Evolutionary conservation across 192 early-diverging fungal genomes (phyloP).

Genomic region (Backusella psychrophila): DNA sequence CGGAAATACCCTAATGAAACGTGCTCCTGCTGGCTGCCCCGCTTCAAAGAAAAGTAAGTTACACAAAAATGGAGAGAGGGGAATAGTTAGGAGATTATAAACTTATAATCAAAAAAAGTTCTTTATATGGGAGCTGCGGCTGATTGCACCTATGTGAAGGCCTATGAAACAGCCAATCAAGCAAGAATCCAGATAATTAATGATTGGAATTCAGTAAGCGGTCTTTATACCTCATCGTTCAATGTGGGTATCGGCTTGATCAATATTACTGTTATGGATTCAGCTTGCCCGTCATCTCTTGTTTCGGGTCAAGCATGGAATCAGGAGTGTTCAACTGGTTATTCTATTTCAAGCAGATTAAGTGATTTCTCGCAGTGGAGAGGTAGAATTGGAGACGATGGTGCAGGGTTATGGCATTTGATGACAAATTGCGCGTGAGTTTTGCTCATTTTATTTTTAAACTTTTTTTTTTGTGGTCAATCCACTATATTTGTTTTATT

Average conservation of each 20-base stretch:
- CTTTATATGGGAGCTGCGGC: constrained; percentile 52
- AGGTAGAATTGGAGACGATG: constrained; percentile 61
- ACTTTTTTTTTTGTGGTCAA: background rate
- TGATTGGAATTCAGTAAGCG: constrained; percentile 81
- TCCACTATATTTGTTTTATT: background rate
- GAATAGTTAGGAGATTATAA: constrained; percentile 4
- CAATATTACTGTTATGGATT: constrained; percentile 66
- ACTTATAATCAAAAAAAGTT: background rate
- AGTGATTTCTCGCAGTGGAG: constrained; percentile 91
- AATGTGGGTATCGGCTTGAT: constrained; percentile 86
- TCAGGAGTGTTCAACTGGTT: constrained; percentile 66
- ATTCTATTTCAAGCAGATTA: constrained; percentile 72
- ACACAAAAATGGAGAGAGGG: background rate
- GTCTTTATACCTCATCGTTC: constrained; percentile 82
- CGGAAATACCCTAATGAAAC: background rate
- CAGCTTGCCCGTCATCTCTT: constrained; percentile 50
- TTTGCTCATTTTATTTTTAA: background rate
- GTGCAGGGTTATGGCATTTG: constrained; percentile 88
- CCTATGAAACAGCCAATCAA: constrained; percentile 50
- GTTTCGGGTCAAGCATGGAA: constrained; percentile 66
- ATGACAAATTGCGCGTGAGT: constrained; percentile 75
- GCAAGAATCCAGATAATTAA: constrained; percentile 72
- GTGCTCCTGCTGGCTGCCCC: constrained; percentile 22
- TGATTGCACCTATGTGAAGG: constrained; percentile 69
- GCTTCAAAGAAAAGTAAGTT: constrained; percentile 18